Base-by-base conservation (phyloP, 176 grass and related monocot species). In the Ensete ventricosum region DNA sequence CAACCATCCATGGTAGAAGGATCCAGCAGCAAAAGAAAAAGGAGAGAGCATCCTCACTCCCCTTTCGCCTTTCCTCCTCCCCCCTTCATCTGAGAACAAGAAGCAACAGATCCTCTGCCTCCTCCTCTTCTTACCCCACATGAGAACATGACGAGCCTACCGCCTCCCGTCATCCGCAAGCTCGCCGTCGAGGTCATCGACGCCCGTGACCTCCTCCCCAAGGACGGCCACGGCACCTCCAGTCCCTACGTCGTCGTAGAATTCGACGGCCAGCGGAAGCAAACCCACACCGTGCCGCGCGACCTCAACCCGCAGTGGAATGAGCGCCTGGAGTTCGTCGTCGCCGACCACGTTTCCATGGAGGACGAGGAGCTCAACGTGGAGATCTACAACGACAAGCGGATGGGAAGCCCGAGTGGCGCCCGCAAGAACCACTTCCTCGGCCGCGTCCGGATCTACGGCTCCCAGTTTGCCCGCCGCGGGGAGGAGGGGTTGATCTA, bases 171-270 rank as follows among this genome's bases (percentile, higher is more conserved):
- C 64, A 74, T 72, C 58, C 58, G 91, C 69, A 82, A 73, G 78
- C 84, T 99, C 16, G 91, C 69, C 52, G 86, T 94, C 17, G 91
- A 99, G 85, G 90, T 99, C 69, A 53, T 91, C 49, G 91, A 99
- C 80, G 88, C 91, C 19, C 84, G 88, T 0, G 88, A 91, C 73
- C 91, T 99, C 50, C 67, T 91, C 34, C 83, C 96, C 54, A 99
- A 91, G 89, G 96, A 99, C 43, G 84, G 96, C 43, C 83, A 87
- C 13, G 91, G 96, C 83, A 91, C 84, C 6, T 91, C 86, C 14
- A 99, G 91, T 76, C 72, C 96, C 53, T 99, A 53, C 83, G 88
- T 84, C 0, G 86, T 99, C 2, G 84, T 91, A 9, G 91, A 86
- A 55, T 99, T 99, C 62, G 86, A 92, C 51, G 96, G 96, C 1